These are phyloP conservation scores for Cytospora piceae DNA, from an alignment of 2,329 filamentous ascomycete species.

Conservation along the genomic window DNA sequence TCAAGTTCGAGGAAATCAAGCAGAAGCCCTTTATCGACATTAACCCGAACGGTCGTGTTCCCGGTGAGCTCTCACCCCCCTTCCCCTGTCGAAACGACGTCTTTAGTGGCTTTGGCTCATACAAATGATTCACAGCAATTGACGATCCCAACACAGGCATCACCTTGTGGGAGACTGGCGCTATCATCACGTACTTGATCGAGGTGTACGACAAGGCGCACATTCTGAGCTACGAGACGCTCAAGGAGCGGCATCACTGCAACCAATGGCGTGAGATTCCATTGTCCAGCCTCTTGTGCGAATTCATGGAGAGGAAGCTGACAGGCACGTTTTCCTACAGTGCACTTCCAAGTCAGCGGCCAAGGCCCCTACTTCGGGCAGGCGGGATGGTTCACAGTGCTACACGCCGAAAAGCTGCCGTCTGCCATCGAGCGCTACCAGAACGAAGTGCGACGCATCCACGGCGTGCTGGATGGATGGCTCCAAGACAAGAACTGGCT, in stretches of 20 bases:
- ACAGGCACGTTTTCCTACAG: conserved; percentile 7
- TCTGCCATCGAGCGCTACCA: conserved; percentile 51
- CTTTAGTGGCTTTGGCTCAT: neutral
- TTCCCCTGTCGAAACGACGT: neutral
- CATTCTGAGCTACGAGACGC: conserved; percentile 40
- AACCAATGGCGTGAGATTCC: conserved; percentile 36
- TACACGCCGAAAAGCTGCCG: conserved; percentile 47
- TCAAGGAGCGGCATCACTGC: conserved; percentile 40
- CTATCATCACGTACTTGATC: conserved; percentile 50
- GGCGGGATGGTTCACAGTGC: conserved; percentile 41
- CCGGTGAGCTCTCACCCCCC: conserved; percentile 31
- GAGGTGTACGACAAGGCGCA: conserved; percentile 45
- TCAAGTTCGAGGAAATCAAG: conserved; percentile 7
- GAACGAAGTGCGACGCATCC: conserved; percentile 51
- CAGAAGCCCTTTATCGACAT: conserved; percentile 6
- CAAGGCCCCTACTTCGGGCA: conserved; percentile 51
- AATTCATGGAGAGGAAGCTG: neutral
- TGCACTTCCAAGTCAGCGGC: conserved; percentile 48
- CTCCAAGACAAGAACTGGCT: conserved; percentile 43
- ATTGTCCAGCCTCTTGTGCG: neutral
- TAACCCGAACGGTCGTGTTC: conserved; percentile 33
- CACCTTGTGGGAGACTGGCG: conserved; percentile 49
- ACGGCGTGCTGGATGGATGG: conserved; percentile 48
- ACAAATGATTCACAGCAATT: conserved; percentile 41
- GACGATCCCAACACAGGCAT: conserved; percentile 50